Evolutionary conservation across 2,329 filamentous ascomycete genomes (phyloP).

Genomic region (Zymoseptoria pseudotritici): DNA sequence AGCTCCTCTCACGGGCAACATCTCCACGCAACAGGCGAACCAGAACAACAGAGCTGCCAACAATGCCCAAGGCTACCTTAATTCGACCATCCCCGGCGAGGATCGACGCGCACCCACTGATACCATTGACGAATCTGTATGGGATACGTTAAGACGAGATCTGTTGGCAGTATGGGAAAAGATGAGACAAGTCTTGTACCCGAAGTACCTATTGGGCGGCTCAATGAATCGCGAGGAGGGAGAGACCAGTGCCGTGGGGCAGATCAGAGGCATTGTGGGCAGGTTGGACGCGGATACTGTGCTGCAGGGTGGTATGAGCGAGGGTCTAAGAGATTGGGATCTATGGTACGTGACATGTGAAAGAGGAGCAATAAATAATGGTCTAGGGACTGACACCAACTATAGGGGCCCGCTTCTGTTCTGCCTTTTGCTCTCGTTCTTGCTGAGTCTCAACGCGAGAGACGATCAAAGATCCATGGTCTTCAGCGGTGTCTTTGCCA

Average conservation of each 20-base stretch:
- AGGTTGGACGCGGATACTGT: conserved; percentile 62
- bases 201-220: conserved; percentile 78
- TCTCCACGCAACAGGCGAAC: conserved; percentile 47
- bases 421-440: conserved; percentile 77
- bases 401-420: conserved; percentile 85
- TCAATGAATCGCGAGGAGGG: conserved; percentile 46
- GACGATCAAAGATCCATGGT: conserved; percentile 77
- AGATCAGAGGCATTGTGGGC: conserved; percentile 50
- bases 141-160: conserved; percentile 92
- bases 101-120: conserved; percentile 83
- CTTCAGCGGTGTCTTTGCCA: conserved; percentile 92
- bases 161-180: conserved; percentile 93
- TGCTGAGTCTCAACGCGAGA: conserved; percentile 75
- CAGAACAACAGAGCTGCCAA: conserved; percentile 46
- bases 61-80: conserved; percentile 74
- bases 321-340: conserved; percentile 92
- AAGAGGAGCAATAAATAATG: background rate
- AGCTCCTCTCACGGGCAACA: conserved; percentile 77
- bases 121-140: conserved; percentile 95
- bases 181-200: conserved; percentile 94
- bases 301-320: conserved; percentile 67
- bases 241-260: conserved; percentile 39
- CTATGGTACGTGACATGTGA: conserved; percentile 54
- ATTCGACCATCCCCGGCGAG: conserved; percentile 82
- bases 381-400: conserved; percentile 15